phyloP scores from a whole-genome alignment of 1,284 basidiomycete species.

The Ganoderma boninense region DNA sequence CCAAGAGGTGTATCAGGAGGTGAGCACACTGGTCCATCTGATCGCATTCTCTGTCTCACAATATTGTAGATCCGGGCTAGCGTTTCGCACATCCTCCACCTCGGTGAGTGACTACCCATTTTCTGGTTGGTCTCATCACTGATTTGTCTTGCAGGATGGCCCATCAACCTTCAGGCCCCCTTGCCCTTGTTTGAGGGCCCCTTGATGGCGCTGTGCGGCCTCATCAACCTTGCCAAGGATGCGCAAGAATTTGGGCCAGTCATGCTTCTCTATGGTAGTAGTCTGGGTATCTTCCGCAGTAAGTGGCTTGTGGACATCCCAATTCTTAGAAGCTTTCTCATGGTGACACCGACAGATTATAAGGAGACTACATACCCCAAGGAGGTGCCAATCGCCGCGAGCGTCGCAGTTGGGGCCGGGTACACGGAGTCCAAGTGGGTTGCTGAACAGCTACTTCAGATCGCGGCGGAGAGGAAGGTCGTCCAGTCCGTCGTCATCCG shows the following conservation, averaged over 20 bases:
- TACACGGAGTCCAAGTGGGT: slow-evolving; percentile 42
- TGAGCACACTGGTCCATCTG: background rate
- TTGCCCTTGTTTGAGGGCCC: slow-evolving; percentile 12
- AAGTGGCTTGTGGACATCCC: slow-evolving; percentile 13
- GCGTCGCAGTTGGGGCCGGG: slow-evolving; percentile 32
- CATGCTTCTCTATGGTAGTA: slow-evolving; percentile 38
- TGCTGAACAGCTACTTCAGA: slow-evolving; percentile 35
- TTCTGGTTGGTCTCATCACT: background rate
- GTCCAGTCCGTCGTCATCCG: slow-evolving; percentile 33
- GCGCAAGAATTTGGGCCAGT: slow-evolving; percentile 34
- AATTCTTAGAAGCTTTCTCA: background rate
- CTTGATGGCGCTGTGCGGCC: slow-evolving; percentile 34
- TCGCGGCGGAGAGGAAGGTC: slow-evolving; percentile 25
- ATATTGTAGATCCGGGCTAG: background rate
- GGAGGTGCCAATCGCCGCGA: slow-evolving; percentile 26
- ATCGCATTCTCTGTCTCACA: background rate
- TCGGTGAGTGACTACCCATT: background rate
- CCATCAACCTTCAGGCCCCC: background rate
- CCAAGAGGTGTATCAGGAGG: background rate
- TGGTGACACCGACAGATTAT: too few relatives aligned
- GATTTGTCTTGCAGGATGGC: background rate
- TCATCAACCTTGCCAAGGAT: slow-evolving; percentile 38
- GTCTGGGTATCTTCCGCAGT: slow-evolving; percentile 37
- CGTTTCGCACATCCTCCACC: background rate
- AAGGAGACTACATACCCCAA: background rate